Evolutionary conservation across 164 flowering plant species (phyloP).

Genomic region (Annona cherimola): DNA sequence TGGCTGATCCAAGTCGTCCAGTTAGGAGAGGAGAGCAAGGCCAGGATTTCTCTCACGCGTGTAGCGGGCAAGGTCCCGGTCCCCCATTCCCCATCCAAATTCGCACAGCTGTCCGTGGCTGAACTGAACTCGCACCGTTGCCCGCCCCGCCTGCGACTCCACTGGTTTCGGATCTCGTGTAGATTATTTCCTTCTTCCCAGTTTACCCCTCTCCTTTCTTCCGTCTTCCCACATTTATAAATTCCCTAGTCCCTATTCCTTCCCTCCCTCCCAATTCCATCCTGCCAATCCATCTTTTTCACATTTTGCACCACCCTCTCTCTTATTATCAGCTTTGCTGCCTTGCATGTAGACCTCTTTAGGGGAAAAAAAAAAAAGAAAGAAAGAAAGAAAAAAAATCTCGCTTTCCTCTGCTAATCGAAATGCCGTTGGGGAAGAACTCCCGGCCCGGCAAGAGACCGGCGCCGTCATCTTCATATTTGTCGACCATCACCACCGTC

Average conservation of each 20-base stretch:
- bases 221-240: background rate
- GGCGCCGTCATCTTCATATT: slow-evolving; percentile 43
- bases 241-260: too few species aligned
- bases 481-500: slow-evolving; percentile 50
- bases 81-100: background rate
- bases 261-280: background rate
- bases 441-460: slow-evolving; percentile 39
- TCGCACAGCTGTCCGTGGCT: background rate
- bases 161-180: background rate
- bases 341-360: background rate
- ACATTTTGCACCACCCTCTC: background rate
- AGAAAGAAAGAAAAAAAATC: background rate
- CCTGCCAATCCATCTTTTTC: background rate
- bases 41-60: background rate
- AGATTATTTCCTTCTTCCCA: background rate
- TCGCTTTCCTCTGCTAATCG: background rate
- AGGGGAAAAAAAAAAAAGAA: too few species aligned
- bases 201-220: background rate
- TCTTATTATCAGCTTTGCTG: background rate
- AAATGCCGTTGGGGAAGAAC: slow-evolving; percentile 36
- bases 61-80: background rate
- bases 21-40: background rate
- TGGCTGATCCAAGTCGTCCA: too few species aligned
- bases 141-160: background rate
- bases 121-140: background rate